phyloP scores from a whole-genome alignment of 306 rosid species.

The Fagus crenata region DNA sequence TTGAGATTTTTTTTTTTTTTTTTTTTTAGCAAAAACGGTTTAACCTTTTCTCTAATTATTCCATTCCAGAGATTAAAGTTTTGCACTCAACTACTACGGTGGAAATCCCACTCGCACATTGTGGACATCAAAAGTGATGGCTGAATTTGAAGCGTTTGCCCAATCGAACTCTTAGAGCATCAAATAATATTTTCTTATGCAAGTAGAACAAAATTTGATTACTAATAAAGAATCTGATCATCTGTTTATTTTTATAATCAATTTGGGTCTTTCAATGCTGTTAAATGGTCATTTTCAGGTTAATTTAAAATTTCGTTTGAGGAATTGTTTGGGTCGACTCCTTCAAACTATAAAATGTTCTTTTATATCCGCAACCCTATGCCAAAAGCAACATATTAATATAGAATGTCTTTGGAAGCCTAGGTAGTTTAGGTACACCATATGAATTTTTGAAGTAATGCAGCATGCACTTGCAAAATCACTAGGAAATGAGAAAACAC shows the following conservation, averaged over 20 bases:
- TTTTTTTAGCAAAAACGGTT: too few relatives aligned
- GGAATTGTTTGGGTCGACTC: slow-evolving; percentile 1
- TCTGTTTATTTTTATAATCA: background rate
- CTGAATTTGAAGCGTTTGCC: background rate
- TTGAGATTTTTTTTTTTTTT: too few relatives aligned
- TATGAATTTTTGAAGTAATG: too few relatives aligned
- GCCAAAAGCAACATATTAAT: background rate
- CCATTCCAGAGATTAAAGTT: background rate
- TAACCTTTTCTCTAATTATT: too few relatives aligned
- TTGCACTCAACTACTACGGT: background rate
- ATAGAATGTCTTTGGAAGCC: background rate
- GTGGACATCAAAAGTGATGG: background rate
- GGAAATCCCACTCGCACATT: background rate
- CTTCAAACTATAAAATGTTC: background rate
- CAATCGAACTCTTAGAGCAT: background rate
- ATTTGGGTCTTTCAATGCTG: background rate
- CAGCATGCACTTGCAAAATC: too few relatives aligned
- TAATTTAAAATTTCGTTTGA: background rate
- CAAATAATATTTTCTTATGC: background rate
- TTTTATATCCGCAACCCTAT: background rate
- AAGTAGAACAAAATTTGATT: background rate
- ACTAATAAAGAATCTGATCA: background rate
- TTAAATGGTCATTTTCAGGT: slow-evolving; percentile 5
- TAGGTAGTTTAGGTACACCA: background rate
- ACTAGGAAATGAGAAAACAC: too few relatives aligned